A percentile compares a stretch with the other conserved stretches of the same genome.
Evolutionary conservation across 2,329 filamentous ascomycete genomes (phyloP).

Genomic region (Fonsecaea monophora): DNA sequence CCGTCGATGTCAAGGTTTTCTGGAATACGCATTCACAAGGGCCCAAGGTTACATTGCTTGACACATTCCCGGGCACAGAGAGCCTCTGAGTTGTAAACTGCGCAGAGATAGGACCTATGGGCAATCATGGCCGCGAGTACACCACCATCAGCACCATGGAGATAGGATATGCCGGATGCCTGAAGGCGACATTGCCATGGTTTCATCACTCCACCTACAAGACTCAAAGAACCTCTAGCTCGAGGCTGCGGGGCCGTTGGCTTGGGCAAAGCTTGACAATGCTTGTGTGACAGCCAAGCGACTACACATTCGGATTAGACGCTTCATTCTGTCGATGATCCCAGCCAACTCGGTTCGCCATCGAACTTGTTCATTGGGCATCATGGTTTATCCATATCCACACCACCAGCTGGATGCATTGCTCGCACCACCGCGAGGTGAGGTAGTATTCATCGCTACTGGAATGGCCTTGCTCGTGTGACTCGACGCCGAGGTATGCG

Average conservation of each 20-base stretch:
- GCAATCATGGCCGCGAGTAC: not conserved
- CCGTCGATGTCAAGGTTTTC: slow-evolving; percentile 1
- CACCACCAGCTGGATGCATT: not conserved
- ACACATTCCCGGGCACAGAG: not conserved
- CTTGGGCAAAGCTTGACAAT: slow-evolving; percentile 22
- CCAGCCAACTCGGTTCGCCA: not conserved
- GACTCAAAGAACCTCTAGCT: not conserved
- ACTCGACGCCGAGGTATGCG: not conserved
- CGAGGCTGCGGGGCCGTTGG: not conserved
- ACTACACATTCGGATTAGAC: not conserved
- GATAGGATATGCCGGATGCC: slow-evolving; percentile 4
- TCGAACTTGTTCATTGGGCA: not conserved
- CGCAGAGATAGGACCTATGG: not conserved
- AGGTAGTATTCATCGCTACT: slow-evolving; percentile 16
- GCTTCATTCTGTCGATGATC: not conserved
- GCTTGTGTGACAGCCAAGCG: not conserved
- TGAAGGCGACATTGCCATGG: not conserved
- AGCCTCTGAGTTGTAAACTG: not conserved
- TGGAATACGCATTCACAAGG: not conserved
- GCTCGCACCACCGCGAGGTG: slow-evolving; percentile 11
- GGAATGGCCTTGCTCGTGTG: not conserved
- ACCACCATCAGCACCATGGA: not conserved
- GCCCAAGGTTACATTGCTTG: slow-evolving; percentile 5
- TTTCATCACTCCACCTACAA: not conserved
- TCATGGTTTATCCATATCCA: not conserved